Base-by-base conservation (phyloP, 2,329 filamentous ascomycete genomes). In the Ophiostoma quercus region DNA sequence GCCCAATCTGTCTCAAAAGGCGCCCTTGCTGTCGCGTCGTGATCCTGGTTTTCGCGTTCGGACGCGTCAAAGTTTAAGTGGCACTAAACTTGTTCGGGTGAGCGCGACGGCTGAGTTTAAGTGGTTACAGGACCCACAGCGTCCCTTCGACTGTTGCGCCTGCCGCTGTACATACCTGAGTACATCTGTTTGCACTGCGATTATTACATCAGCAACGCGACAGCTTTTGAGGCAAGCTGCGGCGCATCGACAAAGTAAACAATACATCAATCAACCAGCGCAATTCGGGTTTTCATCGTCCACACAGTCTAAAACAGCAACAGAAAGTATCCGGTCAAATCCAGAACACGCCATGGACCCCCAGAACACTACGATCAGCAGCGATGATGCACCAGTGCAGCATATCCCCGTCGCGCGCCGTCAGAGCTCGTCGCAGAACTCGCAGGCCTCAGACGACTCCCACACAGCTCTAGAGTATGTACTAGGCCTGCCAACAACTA, bases 401-500 rank as follows among this genome's bases (percentile, higher is more conserved):
- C 69, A 68, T 12, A 71, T 74, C 1, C 68, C 75, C 37, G 71
- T 75, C 6, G 74, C 79, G 41, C 85, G 86, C 73, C 85, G 81
- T 73, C 82, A 84, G 71, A 89, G 87, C 80, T 84, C 87, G 74
- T 88, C 87, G 41, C 86, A 87, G 68, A 79, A 82, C n/a, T 88
- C 87, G 39, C 86, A 87, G 68, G 79, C 82, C 22, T 88, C 86
- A 0, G 83, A 88, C 66, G 81, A 85, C 69, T 92, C 90, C 1
- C 90, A 92, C 75, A 92, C 90, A 19, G 90, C 90, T 41, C 88
- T 87, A 71, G 89, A 92, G 86, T 90, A 82, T 1, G 68, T 60
- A 34, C 19, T 4, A 3, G 9, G 11, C 9, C 16, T 34, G 8
- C 14, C 19, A 41, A 1, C 25, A 32, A 12, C n/a, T 32, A 6